phyloP scores from a whole-genome alignment of 148 eudicot species.

The Dysphania ambrosioides region DNA sequence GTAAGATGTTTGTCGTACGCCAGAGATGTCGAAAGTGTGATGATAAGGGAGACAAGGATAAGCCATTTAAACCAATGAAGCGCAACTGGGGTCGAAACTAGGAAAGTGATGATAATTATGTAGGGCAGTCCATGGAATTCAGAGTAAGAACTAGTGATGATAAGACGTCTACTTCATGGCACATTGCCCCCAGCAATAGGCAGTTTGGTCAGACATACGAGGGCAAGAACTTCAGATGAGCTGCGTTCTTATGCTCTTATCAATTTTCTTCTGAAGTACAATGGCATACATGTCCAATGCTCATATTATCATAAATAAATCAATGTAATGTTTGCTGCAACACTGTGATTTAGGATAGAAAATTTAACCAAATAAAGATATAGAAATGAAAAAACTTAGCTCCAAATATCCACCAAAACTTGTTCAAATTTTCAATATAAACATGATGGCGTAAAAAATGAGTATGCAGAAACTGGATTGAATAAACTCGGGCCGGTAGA shows the following conservation, averaged over 20 bases:
- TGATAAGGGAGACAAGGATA: constrained; percentile 41
- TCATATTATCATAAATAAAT: background rate
- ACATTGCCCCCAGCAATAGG: constrained; percentile 44
- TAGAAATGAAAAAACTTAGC: background rate
- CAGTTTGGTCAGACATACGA: constrained; percentile 61
- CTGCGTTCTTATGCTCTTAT: background rate
- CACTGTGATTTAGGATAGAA: too few relatives aligned
- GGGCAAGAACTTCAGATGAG: constrained; percentile 47
- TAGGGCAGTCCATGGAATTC: constrained; percentile 48
- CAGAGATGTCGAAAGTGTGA: constrained; percentile 49
- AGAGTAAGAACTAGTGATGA: constrained; percentile 52
- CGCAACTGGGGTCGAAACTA: constrained; percentile 71
- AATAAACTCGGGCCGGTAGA: background rate
- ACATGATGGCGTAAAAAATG: background rate
- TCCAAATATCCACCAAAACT: background rate
- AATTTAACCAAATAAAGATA: background rate
- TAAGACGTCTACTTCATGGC: constrained; percentile 43
- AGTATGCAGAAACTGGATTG: background rate
- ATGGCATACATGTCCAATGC: background rate
- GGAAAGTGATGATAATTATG: constrained; percentile 41
- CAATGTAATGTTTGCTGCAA: background rate
- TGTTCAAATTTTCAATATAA: background rate
- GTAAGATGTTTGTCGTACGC: too few relatives aligned
- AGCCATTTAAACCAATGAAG: constrained; percentile 46
- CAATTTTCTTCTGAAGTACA: background rate